Conservation (phyloP, 1,139 yeast genomes). For the Zygoascus sp. region DNA sequence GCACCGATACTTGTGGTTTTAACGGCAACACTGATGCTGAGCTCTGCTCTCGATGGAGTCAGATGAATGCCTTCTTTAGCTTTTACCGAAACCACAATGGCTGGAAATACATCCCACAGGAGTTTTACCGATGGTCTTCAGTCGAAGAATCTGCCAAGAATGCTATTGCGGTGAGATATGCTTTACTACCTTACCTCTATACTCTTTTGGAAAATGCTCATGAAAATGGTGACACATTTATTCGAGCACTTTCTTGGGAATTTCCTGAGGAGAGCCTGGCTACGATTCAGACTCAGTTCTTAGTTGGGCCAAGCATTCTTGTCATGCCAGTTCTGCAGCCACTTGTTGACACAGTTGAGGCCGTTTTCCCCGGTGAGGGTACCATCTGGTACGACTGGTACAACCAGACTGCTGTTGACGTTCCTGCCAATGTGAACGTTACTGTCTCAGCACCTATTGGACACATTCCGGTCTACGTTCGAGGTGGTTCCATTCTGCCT, state of each 20-base stretch:
- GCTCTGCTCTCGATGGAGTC: constrained; percentile 23
- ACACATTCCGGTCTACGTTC: constrained; percentile 21
- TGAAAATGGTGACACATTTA: constrained; percentile 17
- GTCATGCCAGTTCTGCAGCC: constrained; percentile 21
- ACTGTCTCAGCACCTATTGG: constrained; percentile 21
- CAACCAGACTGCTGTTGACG: constrained; percentile 28
- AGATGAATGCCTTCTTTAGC: constrained; percentile 21
- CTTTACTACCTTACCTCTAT: constrained; percentile 21
- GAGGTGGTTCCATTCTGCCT: constrained; percentile 22
- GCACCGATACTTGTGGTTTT: constrained; percentile 24
- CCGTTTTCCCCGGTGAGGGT: constrained; percentile 30
- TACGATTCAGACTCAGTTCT: constrained; percentile 18
- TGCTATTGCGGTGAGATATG: constrained; percentile 19
- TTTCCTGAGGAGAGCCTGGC: constrained; percentile 17
- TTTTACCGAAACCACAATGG: constrained; percentile 22
- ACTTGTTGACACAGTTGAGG: constrained; percentile 27
- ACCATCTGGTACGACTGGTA: constrained; percentile 39
- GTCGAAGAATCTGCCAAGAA: constrained; percentile 18
- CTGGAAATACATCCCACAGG: constrained; percentile 16
- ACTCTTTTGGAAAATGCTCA: constrained; percentile 16
- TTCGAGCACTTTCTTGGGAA: constrained; percentile 23
- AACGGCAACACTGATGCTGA: constrained; percentile 19
- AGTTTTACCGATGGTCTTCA: constrained; percentile 20
- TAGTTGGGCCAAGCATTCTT: constrained; percentile 22
- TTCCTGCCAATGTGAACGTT: constrained; percentile 25